Evolutionary conservation across 306 rosid genomes (phyloP), one percentile per base, ranked within the genome.

Genomic region (Prunus campanulata): DNA sequence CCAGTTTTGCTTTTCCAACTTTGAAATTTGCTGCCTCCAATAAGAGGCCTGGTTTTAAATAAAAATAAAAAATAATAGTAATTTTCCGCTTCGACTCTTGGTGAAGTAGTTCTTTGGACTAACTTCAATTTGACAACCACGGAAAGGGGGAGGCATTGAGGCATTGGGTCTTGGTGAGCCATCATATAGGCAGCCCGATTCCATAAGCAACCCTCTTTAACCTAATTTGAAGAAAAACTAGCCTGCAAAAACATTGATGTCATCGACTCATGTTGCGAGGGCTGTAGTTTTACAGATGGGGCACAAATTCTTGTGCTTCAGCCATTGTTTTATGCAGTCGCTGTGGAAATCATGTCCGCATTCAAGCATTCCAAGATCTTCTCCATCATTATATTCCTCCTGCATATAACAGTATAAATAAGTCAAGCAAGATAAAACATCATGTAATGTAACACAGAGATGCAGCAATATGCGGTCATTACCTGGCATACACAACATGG

Each of bases 401-500:
- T 96, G 88, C 82, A 77, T 48, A 77, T 46, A 15, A 70, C 25
- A 62, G 48, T 2, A 65, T 12, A 64, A 30, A 65, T 29, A 66
- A 64, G 75, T 75, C 61, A 76, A 68, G 81, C 60, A n/a, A 42
- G 11, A 48, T 54, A 29, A 39, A 39, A 24, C 11, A 66, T 2
- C 59, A 18, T 1, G 39, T 39, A 25, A 5, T 25, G 15, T 48
- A 10, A 49, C 55, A 35, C 30, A 4, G 52, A 63, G 27, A 68
- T 71, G 27, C 18, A 24, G 7, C 66, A n/a, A 22, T 3, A 61
- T 22, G 30, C 11, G 7, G 51, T 27, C 30, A 5, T 84, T 87
- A 96, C 99, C 97, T 96, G 99, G 83, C 99, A 96, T 69, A 96
- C 79, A 78, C 93, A 91, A 79, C 99, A 96, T 4, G 99, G 99